phyloP scores from a whole-genome alignment of 1,284 basidiomycete genomes.

The Malassezia brasiliensis region DNA sequence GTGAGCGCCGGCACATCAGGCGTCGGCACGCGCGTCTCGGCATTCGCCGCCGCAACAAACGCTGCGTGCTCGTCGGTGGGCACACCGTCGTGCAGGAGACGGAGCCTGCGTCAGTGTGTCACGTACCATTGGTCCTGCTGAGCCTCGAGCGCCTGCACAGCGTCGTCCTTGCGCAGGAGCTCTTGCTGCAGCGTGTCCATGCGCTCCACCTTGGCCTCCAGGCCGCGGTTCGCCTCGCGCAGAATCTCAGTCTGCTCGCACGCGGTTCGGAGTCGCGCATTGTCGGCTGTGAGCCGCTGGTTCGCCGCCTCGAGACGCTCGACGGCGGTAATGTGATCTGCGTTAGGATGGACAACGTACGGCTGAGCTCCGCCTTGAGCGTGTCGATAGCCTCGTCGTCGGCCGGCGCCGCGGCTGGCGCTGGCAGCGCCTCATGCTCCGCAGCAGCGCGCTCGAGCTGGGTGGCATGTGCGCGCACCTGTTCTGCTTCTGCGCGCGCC shows the following conservation, averaged over 20 bases:
- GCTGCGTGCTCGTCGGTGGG: slow-evolving; percentile 16
- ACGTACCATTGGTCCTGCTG: slow-evolving; percentile 23
- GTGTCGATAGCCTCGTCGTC: slow-evolving; percentile 14
- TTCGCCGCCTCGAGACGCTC: slow-evolving; percentile 26
- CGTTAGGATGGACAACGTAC: slow-evolving; percentile 6
- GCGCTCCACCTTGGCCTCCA: slow-evolving; percentile 27
- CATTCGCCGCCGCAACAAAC: slow-evolving; percentile 23
- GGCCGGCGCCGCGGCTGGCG: not conserved
- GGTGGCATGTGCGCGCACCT: not conserved
- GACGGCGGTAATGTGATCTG: slow-evolving; percentile 16
- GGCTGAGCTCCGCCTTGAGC: slow-evolving; percentile 23
- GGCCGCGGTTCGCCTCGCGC: slow-evolving; percentile 35
- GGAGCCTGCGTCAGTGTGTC: not conserved
- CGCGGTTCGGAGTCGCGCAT: slow-evolving; percentile 21
- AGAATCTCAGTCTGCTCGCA: slow-evolving; percentile 28
- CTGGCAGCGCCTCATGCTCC: slow-evolving; percentile 14
- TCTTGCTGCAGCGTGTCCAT: slow-evolving; percentile 24
- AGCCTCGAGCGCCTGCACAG: slow-evolving; percentile 29
- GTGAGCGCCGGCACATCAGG: slow-evolving; percentile 11
- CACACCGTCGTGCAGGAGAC: slow-evolving; percentile 11
- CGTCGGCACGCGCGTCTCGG: slow-evolving; percentile 9
- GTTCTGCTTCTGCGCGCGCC: slow-evolving; percentile 10
- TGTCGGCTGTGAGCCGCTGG: slow-evolving; percentile 24
- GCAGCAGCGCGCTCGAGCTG: slow-evolving; percentile 20
- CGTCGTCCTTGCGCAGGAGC: slow-evolving; percentile 25